Evolutionary conservation across 2,329 filamentous ascomycete genomes (phyloP), one percentile per base, ranked within the genome.

Genomic region (Sphaceloma murrayae): DNA sequence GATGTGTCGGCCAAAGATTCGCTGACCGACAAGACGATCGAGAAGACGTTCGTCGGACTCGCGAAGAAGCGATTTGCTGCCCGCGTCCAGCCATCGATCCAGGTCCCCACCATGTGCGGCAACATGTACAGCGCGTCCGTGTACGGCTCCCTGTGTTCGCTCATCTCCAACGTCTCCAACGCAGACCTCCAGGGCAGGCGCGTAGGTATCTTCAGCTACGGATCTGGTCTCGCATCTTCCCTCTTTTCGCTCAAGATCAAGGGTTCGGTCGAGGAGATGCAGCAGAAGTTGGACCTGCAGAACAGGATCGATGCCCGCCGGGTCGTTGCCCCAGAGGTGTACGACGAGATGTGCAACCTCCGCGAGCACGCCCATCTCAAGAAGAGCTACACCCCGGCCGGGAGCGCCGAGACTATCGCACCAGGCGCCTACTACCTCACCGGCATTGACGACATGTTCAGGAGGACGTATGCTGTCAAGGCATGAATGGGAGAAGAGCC

Each of bases 121-220:
- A 73, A 73, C 66, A 73, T 73, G 69, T 73, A 73, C 66, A 69
- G 65, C 50, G 69, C 66, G 21, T 69, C 66, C 48, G 68, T 73
- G 43, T 73, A 71, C 60, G 64, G 62, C 47, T 69, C 67, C 51
- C 62, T 73, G 47, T 62, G 63, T 54, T 68, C 67, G 40, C 55
- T 73, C 47, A 51, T 73, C 47, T 53, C 62, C 57, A 71, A 71
- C 54, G 55, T 70, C 31, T 56, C 59, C 53, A 65, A 61, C 51
- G 59, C 64, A 40, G 60, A 64, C 14, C 55, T 69, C n/a, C 62
- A 66, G 53, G 69, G 67, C 58, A 72, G 70, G 64, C 65, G 68
- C 45, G 58, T 73, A 48, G 67, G 62, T 43, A 62, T 72, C 50
- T 72, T 73, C 64, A 70, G 66, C 52, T 73, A 72, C 57, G 69